A percentile compares a stretch with the other conserved stretches of the same genome.
Evolutionary conservation across 2,329 filamentous ascomycete species (phyloP).

Genomic region (Myriangium duriaei): DNA sequence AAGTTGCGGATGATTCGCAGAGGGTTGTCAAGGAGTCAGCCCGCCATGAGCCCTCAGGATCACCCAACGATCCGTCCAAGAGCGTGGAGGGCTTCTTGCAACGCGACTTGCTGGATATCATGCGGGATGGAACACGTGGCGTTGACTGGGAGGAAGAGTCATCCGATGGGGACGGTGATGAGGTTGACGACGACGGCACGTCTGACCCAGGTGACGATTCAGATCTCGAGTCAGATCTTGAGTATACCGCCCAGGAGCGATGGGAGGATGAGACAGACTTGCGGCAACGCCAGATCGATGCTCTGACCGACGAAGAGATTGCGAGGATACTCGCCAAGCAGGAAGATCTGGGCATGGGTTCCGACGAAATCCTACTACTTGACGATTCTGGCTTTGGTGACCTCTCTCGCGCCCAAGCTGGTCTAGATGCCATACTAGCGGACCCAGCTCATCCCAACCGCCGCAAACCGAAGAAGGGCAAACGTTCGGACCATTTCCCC

Average conservation of each 20-base stretch:
- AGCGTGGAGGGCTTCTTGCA: no score
- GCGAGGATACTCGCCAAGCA: conserved; percentile 50
- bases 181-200: conserved; percentile 28
- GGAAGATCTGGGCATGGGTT: conserved; percentile 49
- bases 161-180: conserved; percentile 24
- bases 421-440: conserved; percentile 19
- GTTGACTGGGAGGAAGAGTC: conserved; percentile 25
- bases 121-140: no score
- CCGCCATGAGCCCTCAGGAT: not conserved
- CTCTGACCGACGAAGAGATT: conserved; percentile 48
- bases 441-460: conserved; percentile 7
- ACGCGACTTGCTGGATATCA: conserved; percentile 24
- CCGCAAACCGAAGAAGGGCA: conserved; percentile 11
- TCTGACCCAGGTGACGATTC: conserved; percentile 24
- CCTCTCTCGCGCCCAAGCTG: conserved; percentile 19
- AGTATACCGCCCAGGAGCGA: conserved; percentile 22
- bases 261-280: conserved; percentile 31
- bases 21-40: not conserved
- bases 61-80: not conserved
- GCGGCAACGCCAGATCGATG: conserved; percentile 25
- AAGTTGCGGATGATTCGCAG: conserved; percentile 15
- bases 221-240: conserved; percentile 23
- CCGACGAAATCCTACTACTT: conserved; percentile 46
- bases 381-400: conserved; percentile 29
- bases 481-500: conserved; percentile 32